These are phyloP conservation scores for Fragilaria radians DNA, from an alignment of 108 stramenopile species.

Conservation along the genomic window DNA sequence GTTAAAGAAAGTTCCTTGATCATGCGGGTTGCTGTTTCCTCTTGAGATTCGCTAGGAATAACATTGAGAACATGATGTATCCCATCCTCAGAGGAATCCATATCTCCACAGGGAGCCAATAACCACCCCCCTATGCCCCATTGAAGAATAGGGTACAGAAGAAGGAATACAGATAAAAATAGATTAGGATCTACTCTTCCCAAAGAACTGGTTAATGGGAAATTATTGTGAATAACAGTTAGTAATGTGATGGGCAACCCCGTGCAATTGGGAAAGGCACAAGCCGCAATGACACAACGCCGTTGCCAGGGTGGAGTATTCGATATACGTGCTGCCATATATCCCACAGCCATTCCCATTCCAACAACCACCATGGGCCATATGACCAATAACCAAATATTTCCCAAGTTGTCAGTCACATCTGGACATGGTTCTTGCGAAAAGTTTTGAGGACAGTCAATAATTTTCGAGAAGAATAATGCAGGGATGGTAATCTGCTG, in stretches of 20 bases:
- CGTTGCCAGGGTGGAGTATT: constrained; percentile 43
- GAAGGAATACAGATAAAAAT: constrained; percentile 69
- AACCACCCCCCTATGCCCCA: constrained; percentile 84
- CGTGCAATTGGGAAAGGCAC: constrained; percentile 76
- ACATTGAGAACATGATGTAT: neutral
- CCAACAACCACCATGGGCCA: constrained; percentile 70
- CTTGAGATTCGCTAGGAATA: neutral
- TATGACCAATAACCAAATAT: constrained; percentile 64
- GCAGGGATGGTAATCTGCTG: constrained; percentile 87
- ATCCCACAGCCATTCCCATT: constrained; percentile 56
- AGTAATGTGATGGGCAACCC: constrained; percentile 80
- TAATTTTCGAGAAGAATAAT: constrained; percentile 80
- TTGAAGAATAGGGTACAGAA: constrained; percentile 78
- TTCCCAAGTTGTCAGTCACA: constrained; percentile 41
- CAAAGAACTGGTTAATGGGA: constrained; percentile 46
- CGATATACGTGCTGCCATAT: constrained; percentile 36
- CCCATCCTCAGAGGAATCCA: neutral
- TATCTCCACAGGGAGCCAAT: constrained; percentile 41
- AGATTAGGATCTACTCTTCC: constrained; percentile 75
- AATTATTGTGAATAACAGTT: constrained; percentile 74
- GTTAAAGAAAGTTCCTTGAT: neutral
- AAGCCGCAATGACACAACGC: constrained; percentile 47
- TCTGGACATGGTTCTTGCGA: constrained; percentile 52
- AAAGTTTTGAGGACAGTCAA: constrained; percentile 75
- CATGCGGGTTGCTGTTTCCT: neutral